phyloP scores from a whole-genome alignment of 1,139 yeast species.

The Nakaseomyces delphensis region DNA sequence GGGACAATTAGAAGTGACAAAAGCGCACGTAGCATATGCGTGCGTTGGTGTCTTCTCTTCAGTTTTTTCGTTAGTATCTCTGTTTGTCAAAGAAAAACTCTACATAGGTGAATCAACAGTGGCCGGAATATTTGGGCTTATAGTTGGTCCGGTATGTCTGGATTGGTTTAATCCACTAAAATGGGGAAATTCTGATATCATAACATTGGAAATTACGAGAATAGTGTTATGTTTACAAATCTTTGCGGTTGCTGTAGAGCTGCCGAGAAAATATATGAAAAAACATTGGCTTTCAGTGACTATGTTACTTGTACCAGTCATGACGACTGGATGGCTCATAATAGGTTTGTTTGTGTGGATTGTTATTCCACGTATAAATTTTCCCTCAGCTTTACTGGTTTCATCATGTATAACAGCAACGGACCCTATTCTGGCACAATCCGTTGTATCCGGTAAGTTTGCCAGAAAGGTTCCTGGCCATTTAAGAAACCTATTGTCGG shows the following conservation, averaged over 20 bases:
- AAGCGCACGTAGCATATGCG: constrained; percentile 86
- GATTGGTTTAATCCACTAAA: constrained; percentile 79
- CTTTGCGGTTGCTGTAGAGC: constrained; percentile 94
- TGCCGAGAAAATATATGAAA: constrained; percentile 87
- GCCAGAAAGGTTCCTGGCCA: constrained; percentile 98
- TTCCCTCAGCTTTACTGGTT: constrained; percentile 67
- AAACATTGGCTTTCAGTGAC: constrained; percentile 83
- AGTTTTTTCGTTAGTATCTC: constrained; percentile 77
- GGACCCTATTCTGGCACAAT: constrained; percentile 95
- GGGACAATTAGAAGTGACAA: constrained; percentile 37
- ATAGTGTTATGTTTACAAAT: constrained; percentile 86
- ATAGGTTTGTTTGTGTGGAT: constrained; percentile 82
- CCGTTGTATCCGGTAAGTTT: constrained; percentile 96
- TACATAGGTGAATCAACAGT: constrained; percentile 96
- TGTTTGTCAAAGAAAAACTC: constrained; percentile 79
- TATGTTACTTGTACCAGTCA: constrained; percentile 75
- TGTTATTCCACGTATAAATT: constrained; percentile 72
- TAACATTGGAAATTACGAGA: constrained; percentile 82
- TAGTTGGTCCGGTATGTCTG: constrained; percentile 88
- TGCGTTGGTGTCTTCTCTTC: constrained; percentile 86
- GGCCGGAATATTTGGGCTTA: constrained; percentile 83
- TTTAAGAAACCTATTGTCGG: constrained; percentile 76
- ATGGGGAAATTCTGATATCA: constrained; percentile 86
- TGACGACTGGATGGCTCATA: constrained; percentile 90
- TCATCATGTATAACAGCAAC: constrained; percentile 96